Evolutionary conservation across 257 asterid genomes (phyloP), one percentile per base, ranked within the genome.

Genomic region (Nicotiana tabacum): DNA sequence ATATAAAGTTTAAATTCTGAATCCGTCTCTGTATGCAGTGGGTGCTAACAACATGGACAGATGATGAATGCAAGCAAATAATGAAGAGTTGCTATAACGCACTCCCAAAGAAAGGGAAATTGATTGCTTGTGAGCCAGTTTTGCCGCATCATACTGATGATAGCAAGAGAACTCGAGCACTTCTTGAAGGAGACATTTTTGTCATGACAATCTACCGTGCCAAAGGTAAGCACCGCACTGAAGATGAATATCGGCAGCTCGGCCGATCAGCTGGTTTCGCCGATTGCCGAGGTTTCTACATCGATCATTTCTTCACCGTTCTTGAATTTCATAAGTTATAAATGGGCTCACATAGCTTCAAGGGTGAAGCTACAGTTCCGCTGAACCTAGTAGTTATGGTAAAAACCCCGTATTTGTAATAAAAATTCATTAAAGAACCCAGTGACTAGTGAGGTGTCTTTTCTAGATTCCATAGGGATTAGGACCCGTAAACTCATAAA

Each of bases 101-200:
- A 56, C 84, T 86, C 21, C 88, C 86, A 32, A 12, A 29, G 16
- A 83, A 83, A 9, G 88, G 88, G 0, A 86, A 81, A 37, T n/a
- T 83, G 9, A 68, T 80, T 12, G 83, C 83, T 15, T 86, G 88
- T 46, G 88, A 86, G 43, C 88, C 86, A 15, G 85, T 83, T 66
- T 80, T 86, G 58, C 88, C 88, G 58, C 37, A 46, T 8, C 33
- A 65, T 8, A 80, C 83, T 6, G 85, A 86, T 65, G 69, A 83
- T 17, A 83, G 84, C 77, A 85, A 77, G 48, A 77, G 86, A 17
- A 86, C 83, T 8, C 76, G 86, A 66, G 84, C 86, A 21, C 84
- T 86, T 33, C 86, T 86, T 8, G 88, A 83, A 86, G 88, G 85
- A 5, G 86, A 86, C 32, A 83, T 86, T 62, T 86, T 83, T 48